Conservation (phyloP, 2,329 filamentous ascomycete species). For the Phaeosphaeria sp. region DNA sequence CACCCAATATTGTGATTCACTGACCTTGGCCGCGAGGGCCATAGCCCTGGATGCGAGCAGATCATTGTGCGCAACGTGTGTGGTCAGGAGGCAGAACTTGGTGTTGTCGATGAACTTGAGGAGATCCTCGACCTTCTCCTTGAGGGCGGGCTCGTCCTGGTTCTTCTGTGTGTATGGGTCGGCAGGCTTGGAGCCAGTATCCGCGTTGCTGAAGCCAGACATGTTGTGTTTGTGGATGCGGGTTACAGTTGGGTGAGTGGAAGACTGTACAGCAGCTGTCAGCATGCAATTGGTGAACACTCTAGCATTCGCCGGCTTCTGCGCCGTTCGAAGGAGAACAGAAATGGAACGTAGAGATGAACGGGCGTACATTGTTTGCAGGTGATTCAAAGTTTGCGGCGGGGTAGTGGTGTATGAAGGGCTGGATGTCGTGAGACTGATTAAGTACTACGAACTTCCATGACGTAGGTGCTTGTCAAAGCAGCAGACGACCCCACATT, state of each 20-base stretch:
- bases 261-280: constrained; percentile 26
- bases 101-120: constrained; percentile 70
- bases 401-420: constrained; percentile 8
- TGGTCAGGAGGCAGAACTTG: constrained; percentile 93
- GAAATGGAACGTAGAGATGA: constrained; percentile 9
- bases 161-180: constrained; percentile 85
- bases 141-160: constrained; percentile 71
- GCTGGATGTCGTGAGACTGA: constrained; percentile 14
- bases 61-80: constrained; percentile 68
- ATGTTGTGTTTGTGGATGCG: constrained; percentile 28
- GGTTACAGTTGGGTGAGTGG: constrained; percentile 13
- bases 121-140: constrained; percentile 79
- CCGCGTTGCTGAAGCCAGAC: constrained; percentile 48
- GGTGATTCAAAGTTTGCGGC: constrained; percentile 1
- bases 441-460: constrained; percentile 4
- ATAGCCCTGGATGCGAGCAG: constrained; percentile 82
- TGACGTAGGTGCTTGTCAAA: constrained; percentile 19
- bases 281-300: constrained; percentile 21
- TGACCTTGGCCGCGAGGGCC: constrained; percentile 79
- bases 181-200: constrained; percentile 55
- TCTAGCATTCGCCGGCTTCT: constrained; percentile 9
- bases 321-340: constrained; percentile 3
- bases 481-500: constrained; percentile 4
- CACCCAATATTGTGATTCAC: constrained; percentile 11
- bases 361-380: constrained; percentile 18